Evolutionary conservation across 1,284 basidiomycete species (phyloP).

Genomic region (Fomes fomentarius): DNA sequence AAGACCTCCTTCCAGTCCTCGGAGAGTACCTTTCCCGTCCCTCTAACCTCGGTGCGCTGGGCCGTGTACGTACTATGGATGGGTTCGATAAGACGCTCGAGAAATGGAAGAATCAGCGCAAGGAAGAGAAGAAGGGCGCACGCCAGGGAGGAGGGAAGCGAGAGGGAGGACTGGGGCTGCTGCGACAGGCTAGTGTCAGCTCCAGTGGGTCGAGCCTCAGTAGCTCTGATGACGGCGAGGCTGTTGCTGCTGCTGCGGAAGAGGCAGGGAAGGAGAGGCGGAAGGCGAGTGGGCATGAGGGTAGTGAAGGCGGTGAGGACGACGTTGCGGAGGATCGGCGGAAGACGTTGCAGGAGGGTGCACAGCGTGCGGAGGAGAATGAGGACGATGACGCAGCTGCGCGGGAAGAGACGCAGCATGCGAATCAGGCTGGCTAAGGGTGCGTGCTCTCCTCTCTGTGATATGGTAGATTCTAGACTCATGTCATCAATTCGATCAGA

Average conservation of each 20-base stretch:
- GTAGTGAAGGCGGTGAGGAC: constrained; percentile 2
- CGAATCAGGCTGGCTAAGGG: neutral
- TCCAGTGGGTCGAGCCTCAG: constrained; percentile 12
- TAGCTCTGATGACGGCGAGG: constrained; percentile 6
- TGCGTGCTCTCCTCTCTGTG: neutral
- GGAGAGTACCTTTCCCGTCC: constrained; percentile 38
- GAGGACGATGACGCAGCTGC: constrained; percentile 23
- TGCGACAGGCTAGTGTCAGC: constrained; percentile 20
- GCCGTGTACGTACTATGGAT: constrained; percentile 36
- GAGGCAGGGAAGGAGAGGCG: constrained; percentile 17
- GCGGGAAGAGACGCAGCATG: constrained; percentile 19
- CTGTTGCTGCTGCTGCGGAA: neutral
- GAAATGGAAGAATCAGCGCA: constrained; percentile 34
- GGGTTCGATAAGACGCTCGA: constrained; percentile 32
- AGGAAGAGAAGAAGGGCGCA: constrained; percentile 28
- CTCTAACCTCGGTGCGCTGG: constrained; percentile 35
- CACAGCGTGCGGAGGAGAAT: constrained; percentile 27
- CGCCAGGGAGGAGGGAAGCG: constrained; percentile 13
- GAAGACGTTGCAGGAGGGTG: constrained; percentile 26
- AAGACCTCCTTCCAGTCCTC: constrained; percentile 42
- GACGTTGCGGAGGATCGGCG: neutral
- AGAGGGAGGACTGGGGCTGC: constrained; percentile 1
- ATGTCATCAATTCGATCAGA: too few relatives aligned
- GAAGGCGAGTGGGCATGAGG: constrained; percentile 1
- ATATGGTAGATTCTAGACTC: too few relatives aligned